Conservation (phyloP, 2,329 filamentous ascomycete genomes). For the Neospermospora avenae region DNA sequence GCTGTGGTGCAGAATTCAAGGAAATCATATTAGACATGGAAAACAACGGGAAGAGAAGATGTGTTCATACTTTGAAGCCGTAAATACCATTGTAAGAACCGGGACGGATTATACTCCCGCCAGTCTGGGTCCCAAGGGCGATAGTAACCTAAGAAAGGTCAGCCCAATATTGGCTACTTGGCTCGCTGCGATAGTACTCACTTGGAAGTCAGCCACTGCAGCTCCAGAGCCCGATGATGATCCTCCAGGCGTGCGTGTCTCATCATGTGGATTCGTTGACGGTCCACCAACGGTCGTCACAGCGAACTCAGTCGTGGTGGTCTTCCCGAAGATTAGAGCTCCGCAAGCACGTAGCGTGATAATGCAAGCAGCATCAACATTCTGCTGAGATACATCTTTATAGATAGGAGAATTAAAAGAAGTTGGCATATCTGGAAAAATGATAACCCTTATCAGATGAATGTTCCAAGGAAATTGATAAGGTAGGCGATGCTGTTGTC, state of each 20-base stretch:
- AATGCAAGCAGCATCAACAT: conserved; percentile 51
- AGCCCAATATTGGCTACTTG: background rate
- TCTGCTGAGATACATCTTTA: conserved; percentile 39
- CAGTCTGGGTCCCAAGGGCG: conserved; percentile 62
- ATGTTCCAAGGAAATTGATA: background rate
- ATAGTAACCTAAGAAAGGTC: conserved; percentile 41
- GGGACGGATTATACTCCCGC: conserved; percentile 61
- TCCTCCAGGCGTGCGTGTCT: conserved; percentile 57
- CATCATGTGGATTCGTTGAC: conserved; percentile 55
- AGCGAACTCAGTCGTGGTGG: conserved; percentile 63
- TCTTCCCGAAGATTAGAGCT: conserved; percentile 57
- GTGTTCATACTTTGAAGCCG: conserved; percentile 47
- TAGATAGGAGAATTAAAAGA: conserved; percentile 55
- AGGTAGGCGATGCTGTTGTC: background rate
- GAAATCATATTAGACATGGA: too few species aligned
- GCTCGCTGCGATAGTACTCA: background rate
- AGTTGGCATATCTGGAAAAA: conserved; percentile 51
- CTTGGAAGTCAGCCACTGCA: conserved; percentile 62
- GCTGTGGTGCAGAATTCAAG: background rate
- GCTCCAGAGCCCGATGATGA: conserved; percentile 66
- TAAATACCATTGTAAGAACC: conserved; percentile 64
- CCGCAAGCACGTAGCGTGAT: conserved; percentile 51
- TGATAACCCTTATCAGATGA: background rate
- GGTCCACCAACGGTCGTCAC: conserved; percentile 50
- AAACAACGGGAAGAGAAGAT: background rate